phyloP scores from a whole-genome alignment of 768 basidiomycete genomes.

The Boletus huronensis region DNA sequence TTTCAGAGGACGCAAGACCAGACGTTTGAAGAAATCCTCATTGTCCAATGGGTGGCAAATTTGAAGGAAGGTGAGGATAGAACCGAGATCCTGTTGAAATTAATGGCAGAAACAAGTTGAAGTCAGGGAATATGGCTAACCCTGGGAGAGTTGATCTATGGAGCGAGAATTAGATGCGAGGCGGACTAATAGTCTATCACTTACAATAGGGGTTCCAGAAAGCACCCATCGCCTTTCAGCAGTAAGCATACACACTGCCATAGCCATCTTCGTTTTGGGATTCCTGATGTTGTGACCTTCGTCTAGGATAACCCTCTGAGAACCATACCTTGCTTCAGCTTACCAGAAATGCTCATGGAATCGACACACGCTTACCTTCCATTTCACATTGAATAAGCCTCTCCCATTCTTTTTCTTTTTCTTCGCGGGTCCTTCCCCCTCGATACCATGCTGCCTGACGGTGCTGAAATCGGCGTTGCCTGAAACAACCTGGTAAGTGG shows the following conservation, averaged over 20 bases:
- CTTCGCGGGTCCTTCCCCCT: slow-evolving; percentile 31
- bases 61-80: slow-evolving; percentile 76
- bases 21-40: slow-evolving; percentile 75
- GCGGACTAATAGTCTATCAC: slow-evolving; percentile 24
- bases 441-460: slow-evolving; percentile 5
- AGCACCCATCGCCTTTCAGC: slow-evolving; percentile 79
- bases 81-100: slow-evolving; percentile 72
- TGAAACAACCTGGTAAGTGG: slow-evolving; percentile 74
- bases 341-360: background rate
- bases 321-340: background rate
- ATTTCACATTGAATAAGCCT: slow-evolving; percentile 64
- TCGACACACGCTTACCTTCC: slow-evolving; percentile 58
- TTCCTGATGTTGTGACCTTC: slow-evolving; percentile 90
- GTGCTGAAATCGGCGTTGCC: slow-evolving; percentile 44
- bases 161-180: background rate
- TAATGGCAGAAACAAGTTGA: background rate
- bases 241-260: slow-evolving; percentile 56
- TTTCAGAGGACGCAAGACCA: slow-evolving; percentile 76
- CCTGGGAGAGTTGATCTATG: slow-evolving; percentile 74
- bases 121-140: slow-evolving; percentile 32
- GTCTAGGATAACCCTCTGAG: slow-evolving; percentile 74
- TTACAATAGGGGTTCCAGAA: slow-evolving; percentile 86
- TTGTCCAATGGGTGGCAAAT: slow-evolving; percentile 86
- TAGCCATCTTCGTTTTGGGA: slow-evolving; percentile 79
- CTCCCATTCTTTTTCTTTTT: slow-evolving; percentile 60